phyloP scores from a whole-genome alignment of 2,329 filamentous ascomycete genomes.

The Myriangium duriaei region DNA sequence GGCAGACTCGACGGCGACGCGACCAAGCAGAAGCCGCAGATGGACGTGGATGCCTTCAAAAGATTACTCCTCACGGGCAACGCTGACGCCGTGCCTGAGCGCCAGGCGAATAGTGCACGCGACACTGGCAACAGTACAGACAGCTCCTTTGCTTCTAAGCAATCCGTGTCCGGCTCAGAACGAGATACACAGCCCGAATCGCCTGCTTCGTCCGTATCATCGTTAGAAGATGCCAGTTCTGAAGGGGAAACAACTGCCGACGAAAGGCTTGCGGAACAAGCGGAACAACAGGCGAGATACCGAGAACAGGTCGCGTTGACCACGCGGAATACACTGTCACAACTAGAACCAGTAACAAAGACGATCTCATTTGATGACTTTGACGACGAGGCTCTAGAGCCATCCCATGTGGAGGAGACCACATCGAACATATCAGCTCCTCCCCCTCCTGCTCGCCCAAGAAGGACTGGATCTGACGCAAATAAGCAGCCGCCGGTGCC shows the following conservation, averaged over 20 bases:
- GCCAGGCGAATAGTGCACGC: neutral
- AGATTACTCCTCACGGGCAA: slow-evolving; percentile 61
- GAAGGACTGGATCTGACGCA: neutral
- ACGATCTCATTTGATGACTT: slow-evolving; percentile 23
- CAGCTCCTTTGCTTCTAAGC: slow-evolving; percentile 41
- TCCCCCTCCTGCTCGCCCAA: neutral
- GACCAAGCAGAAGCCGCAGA: slow-evolving; percentile 19
- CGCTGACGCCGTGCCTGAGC: slow-evolving; percentile 20
- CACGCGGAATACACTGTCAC: slow-evolving; percentile 35
- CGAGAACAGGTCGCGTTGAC: slow-evolving; percentile 13
- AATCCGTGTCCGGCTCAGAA: slow-evolving; percentile 42
- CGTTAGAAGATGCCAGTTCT: slow-evolving; percentile 33
- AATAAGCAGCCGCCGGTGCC: slow-evolving; percentile 1
- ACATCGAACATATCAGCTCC: neutral
- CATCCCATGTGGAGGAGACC: neutral
- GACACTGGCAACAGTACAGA: slow-evolving; percentile 40
- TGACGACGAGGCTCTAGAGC: slow-evolving; percentile 15
- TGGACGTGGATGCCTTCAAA: slow-evolving; percentile 68
- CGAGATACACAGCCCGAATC: slow-evolving; percentile 34
- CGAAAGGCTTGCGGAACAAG: slow-evolving; percentile 22
- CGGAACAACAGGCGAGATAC: slow-evolving; percentile 28
- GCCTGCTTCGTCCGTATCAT: slow-evolving; percentile 43
- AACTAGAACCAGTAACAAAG: slow-evolving; percentile 34
- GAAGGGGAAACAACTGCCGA: slow-evolving; percentile 17
- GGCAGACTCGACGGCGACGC: slow-evolving; percentile 1